Conservation (phyloP, 2,329 filamentous ascomycete genomes). For the Chalara sp. region DNA sequence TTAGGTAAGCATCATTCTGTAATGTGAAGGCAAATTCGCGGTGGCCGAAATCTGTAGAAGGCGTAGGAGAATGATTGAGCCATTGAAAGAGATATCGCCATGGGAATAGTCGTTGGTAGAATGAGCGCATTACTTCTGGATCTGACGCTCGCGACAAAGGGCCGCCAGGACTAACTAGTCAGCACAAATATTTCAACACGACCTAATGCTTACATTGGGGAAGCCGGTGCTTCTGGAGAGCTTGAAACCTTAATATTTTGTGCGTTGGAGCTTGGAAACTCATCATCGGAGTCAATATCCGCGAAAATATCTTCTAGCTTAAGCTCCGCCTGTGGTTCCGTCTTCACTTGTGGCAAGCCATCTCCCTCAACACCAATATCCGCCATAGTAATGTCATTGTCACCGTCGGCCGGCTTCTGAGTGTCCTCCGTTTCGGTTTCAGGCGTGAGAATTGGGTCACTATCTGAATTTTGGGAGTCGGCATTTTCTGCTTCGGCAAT, state of each 20-base stretch:
- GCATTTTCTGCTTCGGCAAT: conserved; percentile 14
- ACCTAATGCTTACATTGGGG: conserved; percentile 33
- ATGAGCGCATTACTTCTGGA: conserved; percentile 80
- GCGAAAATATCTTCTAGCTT: conserved; percentile 54
- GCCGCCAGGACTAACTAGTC: conserved; percentile 26
- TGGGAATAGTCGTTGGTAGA: conserved; percentile 93
- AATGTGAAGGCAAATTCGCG: conserved; percentile 95
- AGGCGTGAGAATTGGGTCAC: conserved; percentile 3
- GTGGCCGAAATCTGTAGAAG: conserved; percentile 81
- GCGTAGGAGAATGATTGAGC: conserved; percentile 88
- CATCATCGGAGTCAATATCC: conserved; percentile 53
- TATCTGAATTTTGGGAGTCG: conserved; percentile 24
- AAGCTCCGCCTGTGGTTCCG: conserved; percentile 35
- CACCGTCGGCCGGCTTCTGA: conserved; percentile 9
- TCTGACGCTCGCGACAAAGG: conserved; percentile 51
- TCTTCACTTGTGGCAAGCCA: conserved; percentile 7
- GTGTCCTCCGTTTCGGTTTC: conserved; percentile 3
- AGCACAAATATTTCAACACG: not conserved
- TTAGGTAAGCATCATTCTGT: conserved; percentile 84
- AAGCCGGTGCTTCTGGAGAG: conserved; percentile 33
- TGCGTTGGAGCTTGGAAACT: conserved; percentile 44
- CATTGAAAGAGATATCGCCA: conserved; percentile 95
- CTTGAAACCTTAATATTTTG: conserved; percentile 33
- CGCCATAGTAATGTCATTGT: conserved; percentile 23
- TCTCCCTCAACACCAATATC: conserved; percentile 10